phyloP scores from a whole-genome alignment of 805 yeast species.

The Wickerhamiella slavikovae region DNA sequence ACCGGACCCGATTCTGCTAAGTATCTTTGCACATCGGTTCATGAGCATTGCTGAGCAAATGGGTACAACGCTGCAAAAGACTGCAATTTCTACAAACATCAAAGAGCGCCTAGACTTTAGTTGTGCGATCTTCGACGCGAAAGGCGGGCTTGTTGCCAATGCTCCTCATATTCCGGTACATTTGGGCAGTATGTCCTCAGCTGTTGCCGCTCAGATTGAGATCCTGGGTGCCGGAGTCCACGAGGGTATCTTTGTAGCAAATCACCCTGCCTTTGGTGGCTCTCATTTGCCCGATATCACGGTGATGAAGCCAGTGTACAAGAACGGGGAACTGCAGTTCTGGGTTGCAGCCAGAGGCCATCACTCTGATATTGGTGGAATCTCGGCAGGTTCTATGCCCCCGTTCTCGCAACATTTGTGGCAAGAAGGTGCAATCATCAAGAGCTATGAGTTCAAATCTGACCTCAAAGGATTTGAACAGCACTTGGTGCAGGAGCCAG shows the following conservation, averaged over 20 bases:
- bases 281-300: slow-evolving; percentile 83
- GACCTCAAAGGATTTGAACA: slow-evolving; percentile 50
- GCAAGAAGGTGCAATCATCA: slow-evolving; percentile 84
- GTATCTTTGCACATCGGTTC: slow-evolving; percentile 65
- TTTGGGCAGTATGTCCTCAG: slow-evolving; percentile 69
- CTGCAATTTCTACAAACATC: slow-evolving; percentile 64
- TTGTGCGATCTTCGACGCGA: slow-evolving; percentile 60
- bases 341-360: slow-evolving; percentile 91
- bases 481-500: slow-evolving; percentile 50
- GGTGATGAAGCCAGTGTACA: slow-evolving; percentile 75
- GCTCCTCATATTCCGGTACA: slow-evolving; percentile 84
- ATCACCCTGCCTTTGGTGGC: slow-evolving; percentile 73
- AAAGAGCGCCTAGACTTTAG: slow-evolving; percentile 70
- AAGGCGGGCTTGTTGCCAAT: slow-evolving; percentile 67
- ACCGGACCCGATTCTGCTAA: slow-evolving; percentile 50
- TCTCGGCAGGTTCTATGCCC: slow-evolving; percentile 86
- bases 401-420: slow-evolving; percentile 67
- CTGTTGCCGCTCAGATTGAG: slow-evolving; percentile 43
- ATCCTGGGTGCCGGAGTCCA: slow-evolving; percentile 42
- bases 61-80: slow-evolving; percentile 64
- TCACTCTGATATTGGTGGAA: slow-evolving; percentile 91
- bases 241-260: slow-evolving; percentile 55
- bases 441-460: slow-evolving; percentile 56
- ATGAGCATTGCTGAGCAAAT: slow-evolving; percentile 85
- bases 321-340: slow-evolving; percentile 35